A percentile compares a stretch with the other conserved stretches of the same genome.
phyloP scores from a whole-genome alignment of 2,329 filamentous ascomycete species.

The Lasiodiplodia theobromae region DNA sequence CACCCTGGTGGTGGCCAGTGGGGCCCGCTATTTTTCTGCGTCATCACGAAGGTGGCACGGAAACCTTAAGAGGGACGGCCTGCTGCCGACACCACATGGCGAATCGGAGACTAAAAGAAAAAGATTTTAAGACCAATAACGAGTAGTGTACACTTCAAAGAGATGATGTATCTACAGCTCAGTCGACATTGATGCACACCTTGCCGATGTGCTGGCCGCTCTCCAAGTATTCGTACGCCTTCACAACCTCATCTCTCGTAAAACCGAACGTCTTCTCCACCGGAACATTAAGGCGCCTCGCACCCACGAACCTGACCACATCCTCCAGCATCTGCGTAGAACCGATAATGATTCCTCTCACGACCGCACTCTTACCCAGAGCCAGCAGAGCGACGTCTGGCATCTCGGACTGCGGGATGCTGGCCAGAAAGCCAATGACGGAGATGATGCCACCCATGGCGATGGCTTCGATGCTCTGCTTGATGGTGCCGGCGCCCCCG shows the following conservation, averaged over 20 bases:
- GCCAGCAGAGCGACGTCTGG: constrained; percentile 42
- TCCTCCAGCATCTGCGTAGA: constrained; percentile 48
- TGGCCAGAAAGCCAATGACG: constrained; percentile 9
- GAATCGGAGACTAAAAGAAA: neutral
- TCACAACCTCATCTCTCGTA: constrained; percentile 39
- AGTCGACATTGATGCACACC: constrained; percentile 36
- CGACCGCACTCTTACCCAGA: constrained; percentile 40
- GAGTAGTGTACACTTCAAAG: neutral
- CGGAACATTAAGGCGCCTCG: constrained; percentile 37
- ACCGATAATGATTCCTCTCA: constrained; percentile 48
- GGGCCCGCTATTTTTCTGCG: constrained; percentile 52
- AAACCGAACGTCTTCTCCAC: constrained; percentile 48
- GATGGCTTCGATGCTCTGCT: constrained; percentile 43
- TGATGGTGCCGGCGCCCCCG: constrained; percentile 51
- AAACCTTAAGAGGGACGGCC: neutral
- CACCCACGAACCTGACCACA: constrained; percentile 40
- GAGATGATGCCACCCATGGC: constrained; percentile 26
- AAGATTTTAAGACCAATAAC: neutral
- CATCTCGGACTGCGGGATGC: constrained; percentile 38
- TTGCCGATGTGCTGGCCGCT: constrained; percentile 47
- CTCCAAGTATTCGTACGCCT: constrained; percentile 38
- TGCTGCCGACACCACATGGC: neutral
- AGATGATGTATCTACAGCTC: neutral
- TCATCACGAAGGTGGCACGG: constrained; percentile 43
- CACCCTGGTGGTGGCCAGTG: constrained; percentile 45